Percentiles rank a stretch among this genome's conserved stretches.
Conservation (phyloP, 129 eudicot genomes). For the Artemisia annua region DNA sequence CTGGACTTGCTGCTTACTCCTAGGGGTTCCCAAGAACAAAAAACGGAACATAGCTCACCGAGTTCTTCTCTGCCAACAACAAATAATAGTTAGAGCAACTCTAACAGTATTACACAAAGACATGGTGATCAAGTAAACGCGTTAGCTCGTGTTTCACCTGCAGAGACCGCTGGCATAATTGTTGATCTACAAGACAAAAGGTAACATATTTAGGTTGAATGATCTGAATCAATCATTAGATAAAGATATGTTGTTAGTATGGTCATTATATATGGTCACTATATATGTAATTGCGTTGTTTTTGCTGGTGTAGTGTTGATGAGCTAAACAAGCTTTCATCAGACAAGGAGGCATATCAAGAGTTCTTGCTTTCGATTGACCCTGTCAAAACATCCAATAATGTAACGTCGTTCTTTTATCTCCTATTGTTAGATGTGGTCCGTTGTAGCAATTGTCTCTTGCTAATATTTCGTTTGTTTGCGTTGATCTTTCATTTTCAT, state of each 20-base stretch:
- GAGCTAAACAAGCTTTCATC: conserved; percentile 48
- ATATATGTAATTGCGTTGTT: neutral
- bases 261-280: neutral
- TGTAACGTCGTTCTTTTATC: conserved; percentile 20
- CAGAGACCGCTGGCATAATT: conserved; percentile 71
- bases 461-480: neutral
- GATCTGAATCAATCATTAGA: neutral
- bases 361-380: conserved; percentile 23
- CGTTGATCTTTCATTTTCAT: neutral
- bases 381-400: conserved; percentile 65
- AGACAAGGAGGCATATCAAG: conserved; percentile 63
- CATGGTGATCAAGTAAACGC: neutral
- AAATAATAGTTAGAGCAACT: conserved; percentile 42
- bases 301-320: conserved; percentile 46
- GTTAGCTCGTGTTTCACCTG: conserved; percentile 50
- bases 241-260: neutral
- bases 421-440: no score
- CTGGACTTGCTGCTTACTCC: neutral
- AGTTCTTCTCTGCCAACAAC: conserved; percentile 66
- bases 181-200: conserved; percentile 64
- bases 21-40: conserved; percentile 81
- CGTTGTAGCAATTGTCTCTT: no score
- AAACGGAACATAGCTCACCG: conserved; percentile 53
- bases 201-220: conserved; percentile 18
- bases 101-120: conserved; percentile 7